Evolutionary conservation across 2,329 filamentous ascomycete genomes (phyloP), one percentile per base, ranked within the genome.

Genomic region (Fusarium torreyae): DNA sequence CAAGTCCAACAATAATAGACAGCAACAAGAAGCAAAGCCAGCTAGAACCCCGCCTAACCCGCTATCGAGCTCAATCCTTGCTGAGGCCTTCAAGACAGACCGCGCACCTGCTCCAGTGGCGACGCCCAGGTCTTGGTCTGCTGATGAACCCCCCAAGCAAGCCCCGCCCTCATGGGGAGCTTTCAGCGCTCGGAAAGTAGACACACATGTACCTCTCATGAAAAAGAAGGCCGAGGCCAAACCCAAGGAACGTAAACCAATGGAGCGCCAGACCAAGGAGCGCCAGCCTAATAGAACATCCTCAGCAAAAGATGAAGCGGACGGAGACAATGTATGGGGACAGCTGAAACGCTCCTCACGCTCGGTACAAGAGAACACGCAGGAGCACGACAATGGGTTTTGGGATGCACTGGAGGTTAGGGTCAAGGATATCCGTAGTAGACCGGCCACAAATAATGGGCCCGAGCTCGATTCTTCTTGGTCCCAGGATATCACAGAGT

Each of bases 1-100:
- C 36, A 18, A 31, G 10, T 13, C 17, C 22, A 20, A 17, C 7
- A 15, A 36, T 36, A 36, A 36, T 36, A 44, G 22, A 18, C 59
- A 60, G 26, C 57, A 61, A 42, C 63, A 54, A 54, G 39, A 57
- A 14, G 34, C 17, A 34, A 56, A 31, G 17, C 34, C 57, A 18
- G 40, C 15, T 28, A 62, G 22, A n/a, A 34, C 51, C 26, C 22
- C 26, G 38, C 38, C 63, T 17, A 46, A 55, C 8, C 64, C 58
- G 10, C 57, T 73, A 44, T 77, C 76, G 14, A 77, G 68, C 20
- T 73, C 76, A 3, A 68, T 78, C 8, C 68, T 80, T 36, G 77
- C 77, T 5, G 73, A 79, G 36, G 77, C 77, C n/a, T 75, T 80
- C 66, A 78, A 72, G 50, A 70, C 74, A 45, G 70, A 75, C 42